Percentiles rank a stretch among this genome's conserved stretches.
Evolutionary conservation across 2,329 filamentous ascomycete genomes (phyloP).

Genomic region (Epichloe gansuensis): DNA sequence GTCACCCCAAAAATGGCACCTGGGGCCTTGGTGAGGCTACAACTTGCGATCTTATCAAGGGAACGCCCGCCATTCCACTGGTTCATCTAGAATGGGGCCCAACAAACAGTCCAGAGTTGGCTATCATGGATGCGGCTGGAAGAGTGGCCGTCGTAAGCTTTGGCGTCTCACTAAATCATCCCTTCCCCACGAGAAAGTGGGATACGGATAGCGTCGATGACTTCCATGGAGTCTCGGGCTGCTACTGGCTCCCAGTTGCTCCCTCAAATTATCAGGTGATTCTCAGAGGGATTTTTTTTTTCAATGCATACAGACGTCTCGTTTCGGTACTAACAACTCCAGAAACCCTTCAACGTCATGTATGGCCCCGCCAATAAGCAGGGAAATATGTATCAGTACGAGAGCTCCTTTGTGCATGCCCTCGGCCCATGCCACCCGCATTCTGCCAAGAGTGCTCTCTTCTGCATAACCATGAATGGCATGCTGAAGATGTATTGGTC

Average conservation of each 20-base stretch:
- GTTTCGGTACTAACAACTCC: not conserved
- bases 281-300: not conserved
- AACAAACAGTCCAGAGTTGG: slow-evolving; percentile 63
- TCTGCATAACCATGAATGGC: slow-evolving; percentile 65
- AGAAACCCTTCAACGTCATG: slow-evolving; percentile 32
- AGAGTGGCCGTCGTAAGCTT: slow-evolving; percentile 64
- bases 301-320: not conserved
- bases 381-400: slow-evolving; percentile 53
- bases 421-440: slow-evolving; percentile 63
- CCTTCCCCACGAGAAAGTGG: slow-evolving; percentile 48
- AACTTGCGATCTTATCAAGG: slow-evolving; percentile 45
- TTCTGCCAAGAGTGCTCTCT: slow-evolving; percentile 55
- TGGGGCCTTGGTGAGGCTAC: slow-evolving; percentile 71
- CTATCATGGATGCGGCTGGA: slow-evolving; percentile 68
- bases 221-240: slow-evolving; percentile 63
- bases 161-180: slow-evolving; percentile 58
- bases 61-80: slow-evolving; percentile 51
- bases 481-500: slow-evolving; percentile 65
- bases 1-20: slow-evolving; percentile 52
- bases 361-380: slow-evolving; percentile 53
- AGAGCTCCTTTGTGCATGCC: slow-evolving; percentile 50
- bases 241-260: slow-evolving; percentile 67
- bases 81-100: slow-evolving; percentile 74
- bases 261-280: slow-evolving; percentile 29
- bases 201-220: slow-evolving; percentile 61